A percentile compares a stretch with the other conserved stretches of the same genome.
Evolutionary conservation across 2,329 filamentous ascomycete species (phyloP).

Genomic region (Phaeosphaeria sp.): DNA sequence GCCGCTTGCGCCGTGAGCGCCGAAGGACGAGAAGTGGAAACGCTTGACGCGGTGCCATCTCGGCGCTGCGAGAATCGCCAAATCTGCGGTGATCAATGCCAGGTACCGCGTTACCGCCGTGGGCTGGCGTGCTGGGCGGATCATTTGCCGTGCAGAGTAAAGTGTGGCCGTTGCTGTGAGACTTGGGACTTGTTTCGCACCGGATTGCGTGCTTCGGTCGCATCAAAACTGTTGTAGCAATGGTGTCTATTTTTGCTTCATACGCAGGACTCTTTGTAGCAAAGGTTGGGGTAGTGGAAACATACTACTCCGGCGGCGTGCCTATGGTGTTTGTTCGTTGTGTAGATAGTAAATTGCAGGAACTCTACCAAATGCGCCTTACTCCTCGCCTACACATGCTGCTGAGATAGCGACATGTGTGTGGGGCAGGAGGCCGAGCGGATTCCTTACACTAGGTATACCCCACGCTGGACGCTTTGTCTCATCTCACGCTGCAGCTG

Average conservation of each 20-base stretch:
- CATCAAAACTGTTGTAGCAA: not conserved
- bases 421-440: not conserved
- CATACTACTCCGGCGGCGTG: not conserved
- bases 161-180: not conserved
- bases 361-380: not conserved
- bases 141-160: not conserved
- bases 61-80: conserved; percentile 1
- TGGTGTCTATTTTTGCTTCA: not conserved
- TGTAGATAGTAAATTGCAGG: not conserved
- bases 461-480: not conserved
- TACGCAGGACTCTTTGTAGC: not conserved
- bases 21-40: not conserved
- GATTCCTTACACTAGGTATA: not conserved
- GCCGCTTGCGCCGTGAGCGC: not conserved
- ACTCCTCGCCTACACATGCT: not conserved
- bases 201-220: not conserved
- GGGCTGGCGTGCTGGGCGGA: not conserved
- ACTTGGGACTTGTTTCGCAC: not conserved
- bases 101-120: conserved; percentile 26
- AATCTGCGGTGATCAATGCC: conserved; percentile 26
- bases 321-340: not conserved
- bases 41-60: not conserved
- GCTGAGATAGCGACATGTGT: not conserved
- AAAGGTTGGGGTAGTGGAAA: not conserved
- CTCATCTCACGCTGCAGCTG: not conserved